A percentile compares a stretch with the other conserved stretches of the same genome.
These are phyloP conservation scores for Tulasnella sp. DNA, from an alignment of 768 basidiomycete genomes.

Conservation along the genomic window DNA sequence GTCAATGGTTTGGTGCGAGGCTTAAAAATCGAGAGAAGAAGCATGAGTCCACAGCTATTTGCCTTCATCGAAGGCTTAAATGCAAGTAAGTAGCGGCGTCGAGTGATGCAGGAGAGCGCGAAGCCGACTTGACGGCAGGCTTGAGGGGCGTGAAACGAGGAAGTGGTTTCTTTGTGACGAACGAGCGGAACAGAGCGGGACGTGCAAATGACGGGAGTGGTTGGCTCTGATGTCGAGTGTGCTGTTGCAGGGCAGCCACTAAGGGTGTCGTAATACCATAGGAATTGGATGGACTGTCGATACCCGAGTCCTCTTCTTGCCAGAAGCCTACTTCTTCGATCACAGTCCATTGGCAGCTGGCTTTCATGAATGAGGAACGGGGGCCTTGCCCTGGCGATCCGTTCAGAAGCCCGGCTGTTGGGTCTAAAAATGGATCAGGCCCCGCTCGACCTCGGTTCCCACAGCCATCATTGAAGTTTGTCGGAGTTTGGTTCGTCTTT, in stretches of 20 bases:
- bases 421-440: conserved; percentile 27
- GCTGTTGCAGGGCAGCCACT: conserved; percentile 6
- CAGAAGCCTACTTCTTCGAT: conserved; percentile 6
- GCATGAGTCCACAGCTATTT: neutral
- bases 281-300: neutral
- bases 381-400: conserved; percentile 3
- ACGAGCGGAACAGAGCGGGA: conserved; percentile 66
- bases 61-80: neutral
- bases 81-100: neutral
- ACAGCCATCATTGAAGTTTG: neutral
- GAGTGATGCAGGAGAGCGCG: neutral
- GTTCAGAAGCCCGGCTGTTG: neutral
- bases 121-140: conserved; percentile 39
- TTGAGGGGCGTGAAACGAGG: conserved; percentile 61
- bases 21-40: neutral
- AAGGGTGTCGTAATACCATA: neutral
- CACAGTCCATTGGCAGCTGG: conserved; percentile 4
- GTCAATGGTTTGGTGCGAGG: neutral
- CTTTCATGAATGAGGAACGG: conserved; percentile 6
- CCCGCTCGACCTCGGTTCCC: conserved; percentile 13
- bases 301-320: neutral
- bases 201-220: conserved; percentile 1
- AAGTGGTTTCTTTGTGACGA: conserved; percentile 63
- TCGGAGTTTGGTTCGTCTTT: neutral
- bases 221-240: conserved; percentile 21